Evolutionary conservation across 441 rosid genomes (phyloP).

Genomic region (Croton laevigatus): DNA sequence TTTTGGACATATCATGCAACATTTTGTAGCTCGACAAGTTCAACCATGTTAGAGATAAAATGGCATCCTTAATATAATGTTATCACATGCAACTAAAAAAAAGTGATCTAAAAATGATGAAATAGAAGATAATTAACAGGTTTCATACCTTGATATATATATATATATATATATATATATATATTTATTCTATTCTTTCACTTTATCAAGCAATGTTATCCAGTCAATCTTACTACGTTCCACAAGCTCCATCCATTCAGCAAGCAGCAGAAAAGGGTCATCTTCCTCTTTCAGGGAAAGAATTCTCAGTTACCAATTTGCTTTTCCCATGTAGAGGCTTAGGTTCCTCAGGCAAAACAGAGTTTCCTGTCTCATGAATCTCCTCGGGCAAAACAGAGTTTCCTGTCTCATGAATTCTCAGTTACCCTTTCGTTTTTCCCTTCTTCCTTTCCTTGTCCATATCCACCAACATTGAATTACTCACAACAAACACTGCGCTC

Average conservation of each 20-base stretch:
- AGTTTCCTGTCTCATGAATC: conserved; percentile 57
- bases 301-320: conserved; percentile 62
- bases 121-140: not conserved
- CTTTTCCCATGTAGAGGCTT: conserved; percentile 72
- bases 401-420: too few relatives aligned
- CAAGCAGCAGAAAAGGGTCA: conserved; percentile 59
- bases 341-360: conserved; percentile 60
- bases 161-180: too few relatives aligned
- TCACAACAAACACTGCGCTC: conserved; percentile 80
- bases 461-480: conserved; percentile 70
- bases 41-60: not conserved
- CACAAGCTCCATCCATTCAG: conserved; percentile 73
- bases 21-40: not conserved
- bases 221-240: conserved; percentile 79
- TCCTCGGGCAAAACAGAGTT: too few relatives aligned
- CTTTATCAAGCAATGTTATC: conserved; percentile 60
- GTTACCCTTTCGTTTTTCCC: conserved; percentile 74
- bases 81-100: not conserved
- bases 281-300: conserved; percentile 54
- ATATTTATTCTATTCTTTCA: conserved; percentile 45
- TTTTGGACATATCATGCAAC: not conserved
- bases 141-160: conserved; percentile 72
- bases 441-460: conserved; percentile 81
- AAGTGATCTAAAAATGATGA: not conserved
- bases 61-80: not conserved